These are phyloP conservation scores for Roridomyces roridus DNA, from an alignment of 768 basidiomycete species.

Conservation along the genomic window DNA sequence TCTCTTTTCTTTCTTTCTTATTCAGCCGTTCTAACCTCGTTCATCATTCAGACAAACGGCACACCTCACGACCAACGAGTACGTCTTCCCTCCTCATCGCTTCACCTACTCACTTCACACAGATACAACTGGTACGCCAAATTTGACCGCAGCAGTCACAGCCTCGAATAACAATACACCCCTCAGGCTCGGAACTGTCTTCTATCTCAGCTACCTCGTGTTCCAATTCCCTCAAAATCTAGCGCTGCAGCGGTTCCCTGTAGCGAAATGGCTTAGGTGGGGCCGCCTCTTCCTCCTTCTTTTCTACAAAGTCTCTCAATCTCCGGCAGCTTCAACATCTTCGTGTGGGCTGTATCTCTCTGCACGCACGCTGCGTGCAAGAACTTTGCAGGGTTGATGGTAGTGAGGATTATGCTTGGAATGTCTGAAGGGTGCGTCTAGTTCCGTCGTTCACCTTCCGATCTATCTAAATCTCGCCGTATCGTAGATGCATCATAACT, in stretches of 20 bases:
- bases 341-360: conserved; percentile 67
- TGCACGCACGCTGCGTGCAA: conserved; percentile 72
- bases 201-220: conserved; percentile 71
- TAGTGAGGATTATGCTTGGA: conserved; percentile 69
- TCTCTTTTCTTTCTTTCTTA: neutral
- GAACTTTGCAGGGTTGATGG: conserved; percentile 68
- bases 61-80: neutral
- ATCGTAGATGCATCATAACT: conserved; percentile 57
- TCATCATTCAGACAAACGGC: neutral
- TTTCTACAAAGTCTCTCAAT: too few relatives aligned
- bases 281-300: too few relatives aligned
- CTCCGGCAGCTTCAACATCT: conserved; percentile 61
- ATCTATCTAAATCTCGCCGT: too few relatives aligned
- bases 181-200: conserved; percentile 82
- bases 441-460: too few relatives aligned
- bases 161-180: too few relatives aligned
- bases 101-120: neutral
- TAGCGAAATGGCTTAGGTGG: conserved; percentile 82
- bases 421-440: conserved; percentile 59
- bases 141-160: too few relatives aligned
- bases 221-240: conserved; percentile 81
- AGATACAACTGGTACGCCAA: neutral
- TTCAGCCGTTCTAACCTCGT: neutral
- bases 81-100: neutral
- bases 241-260: conserved; percentile 72